These are phyloP conservation scores for Stramenopiles sp. DNA, from an alignment of 352 stramenopile genomes.

Conservation along the genomic window DNA sequence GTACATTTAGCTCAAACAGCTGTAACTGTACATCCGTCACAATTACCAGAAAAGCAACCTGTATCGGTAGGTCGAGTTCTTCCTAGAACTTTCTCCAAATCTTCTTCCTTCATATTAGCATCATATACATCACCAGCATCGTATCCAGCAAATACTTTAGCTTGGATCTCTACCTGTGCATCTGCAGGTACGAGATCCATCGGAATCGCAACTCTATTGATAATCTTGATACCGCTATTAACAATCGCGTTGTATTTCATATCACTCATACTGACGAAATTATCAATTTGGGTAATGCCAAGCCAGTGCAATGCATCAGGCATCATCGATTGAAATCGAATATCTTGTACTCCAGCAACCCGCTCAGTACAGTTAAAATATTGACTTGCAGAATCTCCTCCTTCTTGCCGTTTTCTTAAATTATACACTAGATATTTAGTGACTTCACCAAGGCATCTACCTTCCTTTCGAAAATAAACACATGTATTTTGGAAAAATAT, in stretches of 20 bases:
- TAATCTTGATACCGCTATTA: slow-evolving; percentile 80
- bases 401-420: slow-evolving; percentile 82
- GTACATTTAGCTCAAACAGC: too few species aligned
- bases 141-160: slow-evolving; percentile 53
- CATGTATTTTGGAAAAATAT: too few species aligned
- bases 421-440: slow-evolving; percentile 99
- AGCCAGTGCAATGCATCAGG: slow-evolving; percentile 94
- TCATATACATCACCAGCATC: slow-evolving; percentile 19
- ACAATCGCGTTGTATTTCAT: slow-evolving; percentile 99
- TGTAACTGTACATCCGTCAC: too few species aligned
- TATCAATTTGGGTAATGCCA: slow-evolving; percentile 61
- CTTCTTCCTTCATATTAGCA: too few species aligned
- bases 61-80: too few species aligned
- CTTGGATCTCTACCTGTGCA: slow-evolving; percentile 89
- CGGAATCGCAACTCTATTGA: slow-evolving; percentile 87
- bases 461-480: slow-evolving; percentile 96
- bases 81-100: too few species aligned
- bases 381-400: slow-evolving; percentile 68
- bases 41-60: too few species aligned
- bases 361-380: slow-evolving; percentile 97
- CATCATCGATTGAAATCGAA: slow-evolving; percentile 92
- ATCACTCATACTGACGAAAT: slow-evolving; percentile 88
- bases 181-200: slow-evolving; percentile 81
- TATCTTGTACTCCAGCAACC: slow-evolving; percentile 82
- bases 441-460: slow-evolving; percentile 73